phyloP scores from a whole-genome alignment of 257 asterid genomes.

The Solanum sejunctum region DNA sequence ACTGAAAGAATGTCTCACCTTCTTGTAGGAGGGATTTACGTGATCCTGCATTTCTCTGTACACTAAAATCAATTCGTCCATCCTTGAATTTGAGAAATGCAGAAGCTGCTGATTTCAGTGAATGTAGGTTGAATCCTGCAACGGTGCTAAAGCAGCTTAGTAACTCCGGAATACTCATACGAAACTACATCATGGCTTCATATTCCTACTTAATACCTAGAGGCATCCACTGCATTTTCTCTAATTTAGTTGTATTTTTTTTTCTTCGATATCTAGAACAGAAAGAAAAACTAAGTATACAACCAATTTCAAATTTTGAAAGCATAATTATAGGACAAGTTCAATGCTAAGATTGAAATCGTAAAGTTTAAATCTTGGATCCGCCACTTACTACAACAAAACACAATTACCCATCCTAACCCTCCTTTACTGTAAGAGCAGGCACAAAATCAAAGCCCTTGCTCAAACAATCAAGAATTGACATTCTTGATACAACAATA shows the following conservation, averaged over 20 bases:
- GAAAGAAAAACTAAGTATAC: background rate
- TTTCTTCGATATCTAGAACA: background rate
- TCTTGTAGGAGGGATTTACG: slow-evolving; percentile 9
- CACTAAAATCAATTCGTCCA: slow-evolving; percentile 4
- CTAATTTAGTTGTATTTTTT: background rate
- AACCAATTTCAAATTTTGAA: background rate
- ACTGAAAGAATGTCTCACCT: slow-evolving; percentile 14
- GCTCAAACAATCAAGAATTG: background rate
- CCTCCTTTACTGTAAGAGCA: background rate
- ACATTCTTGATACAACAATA: background rate
- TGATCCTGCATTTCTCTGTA: background rate
- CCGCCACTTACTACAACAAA: background rate
- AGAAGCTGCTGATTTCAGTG: slow-evolving; percentile 25
- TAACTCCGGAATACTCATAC: background rate
- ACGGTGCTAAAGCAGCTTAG: background rate
- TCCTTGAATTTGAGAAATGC: slow-evolving; percentile 17
- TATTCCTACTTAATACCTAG: background rate
- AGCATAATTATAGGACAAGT: background rate
- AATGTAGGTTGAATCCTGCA: slow-evolving; percentile 40
- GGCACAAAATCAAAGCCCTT: background rate
- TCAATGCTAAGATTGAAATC: background rate
- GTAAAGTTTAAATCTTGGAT: background rate
- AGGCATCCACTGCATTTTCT: background rate
- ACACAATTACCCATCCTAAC: background rate
- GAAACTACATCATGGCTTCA: background rate